These are phyloP conservation scores for Gossypium sturtianum DNA, from an alignment of 345 rosid species.

Conservation along the genomic window DNA sequence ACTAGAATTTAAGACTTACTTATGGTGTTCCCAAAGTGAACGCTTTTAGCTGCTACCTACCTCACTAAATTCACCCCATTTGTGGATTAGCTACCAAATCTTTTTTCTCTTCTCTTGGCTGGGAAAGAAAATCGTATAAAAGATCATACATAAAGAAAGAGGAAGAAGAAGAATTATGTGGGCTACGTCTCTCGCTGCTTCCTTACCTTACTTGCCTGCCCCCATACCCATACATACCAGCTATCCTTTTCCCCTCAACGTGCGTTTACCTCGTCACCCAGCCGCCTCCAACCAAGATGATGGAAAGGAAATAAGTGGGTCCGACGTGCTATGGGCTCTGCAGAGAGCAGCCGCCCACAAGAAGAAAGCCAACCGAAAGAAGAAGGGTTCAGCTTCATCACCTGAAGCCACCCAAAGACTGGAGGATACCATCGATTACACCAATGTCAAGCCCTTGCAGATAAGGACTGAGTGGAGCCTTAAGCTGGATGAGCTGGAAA, in stretches of 20 bases:
- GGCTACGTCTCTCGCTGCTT: neutral
- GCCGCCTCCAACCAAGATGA: neutral
- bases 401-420: neutral
- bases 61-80: no score
- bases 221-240: neutral
- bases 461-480: constrained; percentile 47
- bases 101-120: no score
- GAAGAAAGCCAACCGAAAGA: constrained; percentile 25
- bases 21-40: no score
- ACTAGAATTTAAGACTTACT: no score
- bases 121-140: no score
- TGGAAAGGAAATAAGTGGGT: constrained; percentile 29
- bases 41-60: no score
- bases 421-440: constrained; percentile 28
- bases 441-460: constrained; percentile 37
- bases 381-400: constrained; percentile 18
- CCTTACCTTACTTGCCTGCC: neutral
- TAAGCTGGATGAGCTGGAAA: constrained; percentile 41
- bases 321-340: constrained; percentile 59
- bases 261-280: neutral
- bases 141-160: no score
- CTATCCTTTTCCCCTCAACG: neutral
- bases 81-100: no score
- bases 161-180: neutral
- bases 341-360: constrained; percentile 50